Evolutionary conservation across 768 basidiomycete genomes (phyloP).

Genomic region (Sistotremastrum niveocremeum): DNA sequence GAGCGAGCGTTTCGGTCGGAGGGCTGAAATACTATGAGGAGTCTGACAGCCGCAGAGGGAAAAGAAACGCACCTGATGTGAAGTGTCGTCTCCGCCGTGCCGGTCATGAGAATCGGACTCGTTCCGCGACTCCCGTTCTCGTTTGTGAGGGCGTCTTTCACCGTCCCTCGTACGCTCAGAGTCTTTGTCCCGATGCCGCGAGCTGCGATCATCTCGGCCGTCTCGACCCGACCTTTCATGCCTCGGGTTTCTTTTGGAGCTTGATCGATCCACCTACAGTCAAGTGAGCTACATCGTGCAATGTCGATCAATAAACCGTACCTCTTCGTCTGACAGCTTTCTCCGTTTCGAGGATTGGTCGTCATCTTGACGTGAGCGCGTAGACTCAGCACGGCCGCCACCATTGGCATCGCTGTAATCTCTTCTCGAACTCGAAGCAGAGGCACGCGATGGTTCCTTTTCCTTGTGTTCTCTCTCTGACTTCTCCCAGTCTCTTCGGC

Average conservation of each 20-base stretch:
- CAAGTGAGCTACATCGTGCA: too few relatives aligned
- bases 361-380: too few relatives aligned
- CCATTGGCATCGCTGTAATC: too few relatives aligned
- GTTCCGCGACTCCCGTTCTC: constrained; percentile 5
- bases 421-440: too few relatives aligned
- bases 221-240: constrained; percentile 15
- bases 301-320: too few relatives aligned
- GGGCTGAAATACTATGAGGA: constrained; percentile 19
- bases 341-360: too few relatives aligned
- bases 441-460: too few relatives aligned
- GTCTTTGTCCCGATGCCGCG: constrained; percentile 11
- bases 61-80: constrained; percentile 53
- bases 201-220: constrained; percentile 14
- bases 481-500: constrained; percentile 2
- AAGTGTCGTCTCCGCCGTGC: constrained; percentile 26
- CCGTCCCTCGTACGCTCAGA: constrained; percentile 16
- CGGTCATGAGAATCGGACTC: constrained; percentile 7
- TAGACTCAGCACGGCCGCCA: too few relatives aligned
- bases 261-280: too few relatives aligned
- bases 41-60: neutral
- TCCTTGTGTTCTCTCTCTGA: neutral
- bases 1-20: constrained; percentile 23
- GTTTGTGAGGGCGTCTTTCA: constrained; percentile 9
- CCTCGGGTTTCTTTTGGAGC: too few relatives aligned
- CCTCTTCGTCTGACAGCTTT: too few relatives aligned